Percentiles rank a stretch among this genome's conserved stretches.
These are phyloP conservation scores for Filobasidium floriforme DNA, from an alignment of 768 basidiomycete genomes.

Conservation along the genomic window DNA sequence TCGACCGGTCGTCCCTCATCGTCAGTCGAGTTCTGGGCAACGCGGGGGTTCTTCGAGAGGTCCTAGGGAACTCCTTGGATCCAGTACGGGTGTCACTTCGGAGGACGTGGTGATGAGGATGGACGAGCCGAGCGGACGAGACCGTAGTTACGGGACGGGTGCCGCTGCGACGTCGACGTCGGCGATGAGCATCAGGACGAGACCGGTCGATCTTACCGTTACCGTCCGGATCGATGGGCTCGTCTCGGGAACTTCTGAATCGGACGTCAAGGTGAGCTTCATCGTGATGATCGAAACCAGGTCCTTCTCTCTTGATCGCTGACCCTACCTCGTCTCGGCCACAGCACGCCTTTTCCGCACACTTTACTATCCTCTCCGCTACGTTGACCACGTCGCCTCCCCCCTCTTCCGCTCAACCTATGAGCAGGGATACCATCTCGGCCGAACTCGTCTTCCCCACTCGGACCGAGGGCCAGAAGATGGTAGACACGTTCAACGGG, in stretches of 20 bases:
- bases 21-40: background rate
- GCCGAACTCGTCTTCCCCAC: conserved; percentile 70
- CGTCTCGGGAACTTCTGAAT: conserved; percentile 67
- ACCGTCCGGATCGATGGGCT: conserved; percentile 64
- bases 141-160: too few relatives aligned
- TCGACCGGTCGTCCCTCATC: conserved; percentile 7
- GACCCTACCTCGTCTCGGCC: too few relatives aligned
- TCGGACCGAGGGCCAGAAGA: conserved; percentile 56
- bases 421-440: conserved; percentile 42
- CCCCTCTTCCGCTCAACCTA: conserved; percentile 32
- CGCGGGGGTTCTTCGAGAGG: background rate
- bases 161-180: conserved; percentile 3
- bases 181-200: conserved; percentile 7
- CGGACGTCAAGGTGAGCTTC: conserved; percentile 59
- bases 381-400: conserved; percentile 37
- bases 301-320: background rate
- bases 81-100: background rate
- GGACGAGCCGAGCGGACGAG: background rate
- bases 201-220: conserved; percentile 12
- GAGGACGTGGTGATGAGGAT: background rate
- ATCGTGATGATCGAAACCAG: background rate
- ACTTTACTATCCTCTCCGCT: conserved; percentile 46
- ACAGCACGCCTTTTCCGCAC: conserved; percentile 21
- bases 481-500: conserved; percentile 67
- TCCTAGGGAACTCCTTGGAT: background rate